These are phyloP conservation scores for Phlegmacium glaucopus DNA, from an alignment of 768 basidiomycete species.

Conservation along the genomic window DNA sequence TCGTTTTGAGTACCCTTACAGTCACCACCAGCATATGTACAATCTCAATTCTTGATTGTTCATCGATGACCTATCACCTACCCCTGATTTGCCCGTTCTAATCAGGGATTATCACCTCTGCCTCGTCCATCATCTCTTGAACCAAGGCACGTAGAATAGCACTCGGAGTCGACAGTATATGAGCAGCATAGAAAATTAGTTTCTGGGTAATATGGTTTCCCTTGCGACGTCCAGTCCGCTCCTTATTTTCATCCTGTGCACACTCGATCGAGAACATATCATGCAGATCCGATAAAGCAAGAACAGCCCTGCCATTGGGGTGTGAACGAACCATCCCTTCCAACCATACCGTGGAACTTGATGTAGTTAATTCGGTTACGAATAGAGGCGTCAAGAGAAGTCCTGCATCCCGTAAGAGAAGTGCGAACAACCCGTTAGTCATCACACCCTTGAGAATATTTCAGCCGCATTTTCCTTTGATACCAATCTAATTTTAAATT, in stretches of 20 bases:
- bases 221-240: slow-evolving; percentile 3
- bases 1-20: slow-evolving; percentile 32
- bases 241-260: background rate
- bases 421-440: slow-evolving; percentile 40
- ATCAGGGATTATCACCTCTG: slow-evolving; percentile 1
- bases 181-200: slow-evolving; percentile 67
- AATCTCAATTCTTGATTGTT: too few relatives aligned
- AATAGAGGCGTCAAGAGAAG: slow-evolving; percentile 47
- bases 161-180: slow-evolving; percentile 48
- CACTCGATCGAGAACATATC: slow-evolving; percentile 34
- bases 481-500: background rate
- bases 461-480: slow-evolving; percentile 2
- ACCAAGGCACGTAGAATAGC: slow-evolving; percentile 30
- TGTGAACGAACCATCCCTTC: slow-evolving; percentile 28
- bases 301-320: slow-evolving; percentile 37
- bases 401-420: slow-evolving; percentile 56
- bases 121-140: slow-evolving; percentile 32
- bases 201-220: slow-evolving; percentile 51
- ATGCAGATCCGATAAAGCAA: slow-evolving; percentile 54
- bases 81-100: too few relatives aligned
- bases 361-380: slow-evolving; percentile 22
- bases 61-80: too few relatives aligned
- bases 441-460: slow-evolving; percentile 27
- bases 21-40: too few relatives aligned
- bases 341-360: slow-evolving; percentile 5